Evolutionary conservation across 148 eudicot species (phyloP).

Genomic region (Bassia scoparia): DNA sequence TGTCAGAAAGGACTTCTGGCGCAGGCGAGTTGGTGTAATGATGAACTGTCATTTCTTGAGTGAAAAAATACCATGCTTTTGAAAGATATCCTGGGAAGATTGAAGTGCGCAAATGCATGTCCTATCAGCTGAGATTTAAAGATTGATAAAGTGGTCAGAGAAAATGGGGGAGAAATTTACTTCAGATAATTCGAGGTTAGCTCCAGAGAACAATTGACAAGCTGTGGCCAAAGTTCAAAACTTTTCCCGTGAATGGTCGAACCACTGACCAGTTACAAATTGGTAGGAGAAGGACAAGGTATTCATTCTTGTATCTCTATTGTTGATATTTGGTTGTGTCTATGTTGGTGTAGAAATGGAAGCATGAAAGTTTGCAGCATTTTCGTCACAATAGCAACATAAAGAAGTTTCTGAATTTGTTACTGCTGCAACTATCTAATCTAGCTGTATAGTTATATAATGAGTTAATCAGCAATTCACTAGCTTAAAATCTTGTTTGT

Average conservation of each 20-base stretch:
- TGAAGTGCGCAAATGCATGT: constrained; percentile 42
- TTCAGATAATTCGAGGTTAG: constrained; percentile 26
- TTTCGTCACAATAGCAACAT: background rate
- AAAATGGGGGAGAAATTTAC: constrained; percentile 44
- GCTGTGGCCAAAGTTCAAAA: constrained; percentile 30
- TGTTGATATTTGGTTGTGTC: background rate
- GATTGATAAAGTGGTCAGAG: constrained; percentile 43
- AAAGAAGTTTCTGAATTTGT: background rate
- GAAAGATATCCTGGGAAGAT: constrained; percentile 58
- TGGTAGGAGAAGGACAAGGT: constrained; percentile 38
- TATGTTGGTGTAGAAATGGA: background rate
- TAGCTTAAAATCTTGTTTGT: constrained; percentile 16
- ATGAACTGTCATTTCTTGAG: constrained; percentile 39
- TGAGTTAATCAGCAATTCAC: background rate
- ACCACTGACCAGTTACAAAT: constrained; percentile 29
- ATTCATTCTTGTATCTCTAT: constrained; percentile 17
- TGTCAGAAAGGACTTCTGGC: constrained; percentile 28
- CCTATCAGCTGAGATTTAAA: constrained; percentile 43
- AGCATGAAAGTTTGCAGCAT: background rate
- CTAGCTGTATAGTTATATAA: background rate
- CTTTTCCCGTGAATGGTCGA: constrained; percentile 26
- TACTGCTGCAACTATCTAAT: background rate
- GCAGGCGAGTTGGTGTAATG: constrained; percentile 26
- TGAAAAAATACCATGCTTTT: constrained; percentile 41
- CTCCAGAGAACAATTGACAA: constrained; percentile 29